These are phyloP conservation scores for Rickenella mellea DNA, from an alignment of 768 basidiomycete species.

Conservation along the genomic window DNA sequence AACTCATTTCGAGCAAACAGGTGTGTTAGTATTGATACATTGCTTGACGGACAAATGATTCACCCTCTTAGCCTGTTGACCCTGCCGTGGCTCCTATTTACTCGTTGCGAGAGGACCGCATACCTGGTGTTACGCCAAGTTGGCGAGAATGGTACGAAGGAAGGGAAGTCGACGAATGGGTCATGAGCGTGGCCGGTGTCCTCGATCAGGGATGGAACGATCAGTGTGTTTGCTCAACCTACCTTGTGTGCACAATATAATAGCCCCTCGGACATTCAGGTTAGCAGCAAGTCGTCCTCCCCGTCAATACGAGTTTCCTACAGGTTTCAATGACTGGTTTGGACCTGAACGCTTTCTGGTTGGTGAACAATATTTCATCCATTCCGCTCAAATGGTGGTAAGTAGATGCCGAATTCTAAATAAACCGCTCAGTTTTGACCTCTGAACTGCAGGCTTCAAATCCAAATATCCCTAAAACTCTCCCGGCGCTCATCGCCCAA, in stretches of 20 bases:
- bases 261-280: constrained; percentile 31
- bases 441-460: constrained; percentile 32
- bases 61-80: constrained; percentile 54
- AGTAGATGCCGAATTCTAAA: constrained; percentile 12
- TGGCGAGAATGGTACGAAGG: constrained; percentile 78
- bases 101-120: constrained; percentile 65
- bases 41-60: constrained; percentile 8
- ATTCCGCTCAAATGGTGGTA: constrained; percentile 48
- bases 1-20: constrained; percentile 76
- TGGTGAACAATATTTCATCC: constrained; percentile 85
- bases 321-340: constrained; percentile 82
- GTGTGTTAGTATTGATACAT: constrained; percentile 23
- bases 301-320: constrained; percentile 89
- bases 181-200: constrained; percentile 81
- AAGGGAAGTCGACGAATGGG: constrained; percentile 88
- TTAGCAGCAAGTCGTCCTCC: constrained; percentile 44
- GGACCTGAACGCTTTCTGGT: constrained; percentile 72
- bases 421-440: constrained; percentile 10
- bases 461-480: constrained; percentile 61
- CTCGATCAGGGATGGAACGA: constrained; percentile 85
- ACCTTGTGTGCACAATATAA: no score
- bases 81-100: constrained; percentile 54
- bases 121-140: constrained; percentile 61
- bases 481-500: constrained; percentile 68
- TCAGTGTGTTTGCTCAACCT: constrained; percentile 39